These are phyloP conservation scores for Pascua sp. DNA, from an alignment of 1,284 basidiomycete genomes.

Conservation along the genomic window DNA sequence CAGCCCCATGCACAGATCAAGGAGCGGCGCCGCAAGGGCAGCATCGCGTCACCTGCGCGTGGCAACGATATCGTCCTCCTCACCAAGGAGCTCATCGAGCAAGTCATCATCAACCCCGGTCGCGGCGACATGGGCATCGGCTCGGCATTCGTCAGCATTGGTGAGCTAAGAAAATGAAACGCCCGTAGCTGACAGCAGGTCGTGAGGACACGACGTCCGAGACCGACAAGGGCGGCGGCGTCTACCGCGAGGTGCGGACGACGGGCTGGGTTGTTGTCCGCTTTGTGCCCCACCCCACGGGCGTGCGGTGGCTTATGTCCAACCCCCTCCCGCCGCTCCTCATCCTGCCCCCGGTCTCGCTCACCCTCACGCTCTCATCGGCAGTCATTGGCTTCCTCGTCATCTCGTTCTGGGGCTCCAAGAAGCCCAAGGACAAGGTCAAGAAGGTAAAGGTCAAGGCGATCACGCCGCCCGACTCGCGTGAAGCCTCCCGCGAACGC, in stretches of 20 bases:
- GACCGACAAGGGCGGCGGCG: neutral
- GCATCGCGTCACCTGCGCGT: conserved; percentile 25
- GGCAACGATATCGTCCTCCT: conserved; percentile 41
- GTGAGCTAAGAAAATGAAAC: conserved; percentile 18
- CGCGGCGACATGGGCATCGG: conserved; percentile 32
- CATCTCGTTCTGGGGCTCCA: conserved; percentile 26
- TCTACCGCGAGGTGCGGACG: conserved; percentile 42
- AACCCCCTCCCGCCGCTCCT: conserved; percentile 44
- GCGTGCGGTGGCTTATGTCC: conserved; percentile 43
- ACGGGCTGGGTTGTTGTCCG: conserved; percentile 49
- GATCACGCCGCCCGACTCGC: no score
- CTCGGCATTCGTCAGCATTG: conserved; percentile 41
- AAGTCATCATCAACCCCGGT: conserved; percentile 34
- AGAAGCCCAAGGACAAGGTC: neutral
- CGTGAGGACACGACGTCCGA: conserved; percentile 37
- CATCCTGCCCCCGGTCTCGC: conserved; percentile 41
- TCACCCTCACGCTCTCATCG: conserved; percentile 39
- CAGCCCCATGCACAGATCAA: conserved; percentile 22
- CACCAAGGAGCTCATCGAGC: conserved; percentile 43
- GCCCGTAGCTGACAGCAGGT: conserved; percentile 19
- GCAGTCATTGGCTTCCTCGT: conserved; percentile 39
- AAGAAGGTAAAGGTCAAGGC: neutral
- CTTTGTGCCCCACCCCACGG: conserved; percentile 45
- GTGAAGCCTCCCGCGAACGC: no score
- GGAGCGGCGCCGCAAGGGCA: conserved; percentile 27